A percentile compares a stretch with the other conserved stretches of the same genome.
phyloP scores from a whole-genome alignment of 2,329 filamentous ascomycete genomes.

The Monosporascus sp. region DNA sequence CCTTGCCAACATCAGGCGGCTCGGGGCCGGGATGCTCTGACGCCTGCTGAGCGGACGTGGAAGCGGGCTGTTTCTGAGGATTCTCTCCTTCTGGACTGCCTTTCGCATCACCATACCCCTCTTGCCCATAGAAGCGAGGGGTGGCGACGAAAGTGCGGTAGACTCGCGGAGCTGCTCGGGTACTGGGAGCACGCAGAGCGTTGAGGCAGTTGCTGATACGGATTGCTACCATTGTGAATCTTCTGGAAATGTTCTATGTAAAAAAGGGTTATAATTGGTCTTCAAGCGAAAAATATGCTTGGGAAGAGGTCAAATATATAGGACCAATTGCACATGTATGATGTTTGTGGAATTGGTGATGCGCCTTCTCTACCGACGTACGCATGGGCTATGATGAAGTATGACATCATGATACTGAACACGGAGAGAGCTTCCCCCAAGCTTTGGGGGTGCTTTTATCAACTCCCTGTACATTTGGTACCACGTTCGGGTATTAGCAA shows the following conservation, averaged over 20 bases:
- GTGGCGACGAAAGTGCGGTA: constrained; percentile 18
- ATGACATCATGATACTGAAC: constrained; percentile 19
- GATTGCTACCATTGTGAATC: constrained; percentile 20
- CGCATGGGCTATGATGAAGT: constrained; percentile 14
- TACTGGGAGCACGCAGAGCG: constrained; percentile 15
- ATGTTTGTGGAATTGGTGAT: neutral
- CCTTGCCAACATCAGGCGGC: constrained; percentile 34
- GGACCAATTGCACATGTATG: neutral
- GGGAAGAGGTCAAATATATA: too few species aligned
- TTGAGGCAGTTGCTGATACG: constrained; percentile 20
- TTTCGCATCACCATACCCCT: constrained; percentile 36
- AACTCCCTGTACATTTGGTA: neutral
- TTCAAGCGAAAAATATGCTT: too few species aligned
- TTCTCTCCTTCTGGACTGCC: constrained; percentile 30
- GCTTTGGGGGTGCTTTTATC: neutral
- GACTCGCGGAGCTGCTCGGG: constrained; percentile 10
- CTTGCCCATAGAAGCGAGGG: constrained; percentile 11
- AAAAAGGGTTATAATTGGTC: neutral
- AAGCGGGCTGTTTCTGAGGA: constrained; percentile 29
- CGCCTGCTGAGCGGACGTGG: constrained; percentile 25
- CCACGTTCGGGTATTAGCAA: too few species aligned
- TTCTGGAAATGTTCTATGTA: neutral
- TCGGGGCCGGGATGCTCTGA: constrained; percentile 38
- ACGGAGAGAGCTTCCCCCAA: constrained; percentile 3
- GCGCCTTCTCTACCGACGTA: neutral